Conservation (phyloP, 192 early-diverging fungal species). For the Obelidium mucronatum region DNA sequence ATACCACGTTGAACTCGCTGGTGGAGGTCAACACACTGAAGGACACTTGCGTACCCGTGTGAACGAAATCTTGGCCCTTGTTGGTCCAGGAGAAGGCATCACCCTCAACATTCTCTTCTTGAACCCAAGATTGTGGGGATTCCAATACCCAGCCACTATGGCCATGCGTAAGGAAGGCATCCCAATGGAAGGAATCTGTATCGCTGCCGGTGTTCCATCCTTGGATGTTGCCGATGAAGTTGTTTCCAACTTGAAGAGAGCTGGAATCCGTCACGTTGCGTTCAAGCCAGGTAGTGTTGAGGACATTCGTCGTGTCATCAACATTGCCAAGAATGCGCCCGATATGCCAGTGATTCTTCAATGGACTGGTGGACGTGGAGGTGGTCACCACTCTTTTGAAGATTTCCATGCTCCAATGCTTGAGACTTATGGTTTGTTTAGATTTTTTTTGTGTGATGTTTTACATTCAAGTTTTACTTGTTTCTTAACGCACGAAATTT, state of each 20-base stretch:
- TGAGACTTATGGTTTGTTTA: conserved; percentile 70
- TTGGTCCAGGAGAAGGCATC: conserved; percentile 83
- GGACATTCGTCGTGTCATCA: conserved; percentile 82
- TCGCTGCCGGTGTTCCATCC: conserved; percentile 92
- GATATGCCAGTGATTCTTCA: conserved; percentile 89
- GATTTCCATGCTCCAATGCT: conserved; percentile 93
- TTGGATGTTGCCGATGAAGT: conserved; percentile 85
- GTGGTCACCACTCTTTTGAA: conserved; percentile 97
- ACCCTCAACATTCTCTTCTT: conserved; percentile 92
- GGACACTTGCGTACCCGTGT: conserved; percentile 72
- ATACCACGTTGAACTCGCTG: conserved; percentile 89
- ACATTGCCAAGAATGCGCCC: conserved; percentile 82
- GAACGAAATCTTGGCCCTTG: conserved; percentile 71
- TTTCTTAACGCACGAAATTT: background rate
- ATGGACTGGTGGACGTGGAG: conserved; percentile 97
- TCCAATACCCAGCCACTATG: conserved; percentile 84
- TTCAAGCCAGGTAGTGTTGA: conserved; percentile 85
- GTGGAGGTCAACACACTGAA: conserved; percentile 88
- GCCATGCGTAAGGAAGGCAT: conserved; percentile 82
- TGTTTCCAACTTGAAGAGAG: conserved; percentile 71
- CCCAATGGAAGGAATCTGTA: conserved; percentile 89
- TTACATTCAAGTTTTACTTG: conserved; percentile 37
- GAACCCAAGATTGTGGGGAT: conserved; percentile 90
- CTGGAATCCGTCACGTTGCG: conserved; percentile 82
- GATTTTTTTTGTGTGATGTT: no score